phyloP scores from a whole-genome alignment of 768 basidiomycete species.

The Mycena polygramma region DNA sequence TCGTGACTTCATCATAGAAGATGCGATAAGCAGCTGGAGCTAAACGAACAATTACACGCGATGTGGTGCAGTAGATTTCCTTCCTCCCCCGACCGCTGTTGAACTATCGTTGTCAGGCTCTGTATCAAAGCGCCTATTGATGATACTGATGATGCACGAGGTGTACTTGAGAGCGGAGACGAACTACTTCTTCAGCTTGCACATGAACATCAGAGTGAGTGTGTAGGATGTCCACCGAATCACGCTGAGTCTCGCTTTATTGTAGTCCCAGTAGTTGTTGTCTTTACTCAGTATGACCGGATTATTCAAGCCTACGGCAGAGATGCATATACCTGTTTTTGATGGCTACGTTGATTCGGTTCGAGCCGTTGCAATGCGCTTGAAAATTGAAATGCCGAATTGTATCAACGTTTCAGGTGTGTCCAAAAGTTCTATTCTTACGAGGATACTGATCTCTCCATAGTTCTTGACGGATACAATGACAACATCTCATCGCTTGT shows the following conservation, averaged over 20 bases:
- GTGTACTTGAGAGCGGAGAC: constrained; percentile 1
- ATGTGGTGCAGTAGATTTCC: constrained; percentile 40
- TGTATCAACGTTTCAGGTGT: not conserved
- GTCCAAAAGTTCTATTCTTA: not conserved
- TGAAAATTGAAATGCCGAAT: not conserved
- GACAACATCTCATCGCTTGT: not conserved
- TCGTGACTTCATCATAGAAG: constrained; percentile 42
- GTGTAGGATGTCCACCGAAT: not conserved
- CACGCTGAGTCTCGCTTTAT: not conserved
- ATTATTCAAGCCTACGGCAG: not conserved
- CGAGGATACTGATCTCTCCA: not conserved
- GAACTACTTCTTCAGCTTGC: constrained; percentile 6
- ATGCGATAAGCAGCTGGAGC: constrained; percentile 23
- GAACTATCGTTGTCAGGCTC: constrained; percentile 8
- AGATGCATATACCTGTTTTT: not conserved
- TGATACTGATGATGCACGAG: not conserved
- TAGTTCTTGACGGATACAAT: not conserved
- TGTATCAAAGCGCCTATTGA: constrained; percentile 9
- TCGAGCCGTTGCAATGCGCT: not conserved
- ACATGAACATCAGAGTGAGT: not conserved
- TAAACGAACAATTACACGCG: constrained; percentile 48
- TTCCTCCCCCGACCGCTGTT: not conserved
- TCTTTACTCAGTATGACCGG: constrained; percentile 11
- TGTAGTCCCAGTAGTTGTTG: not conserved
- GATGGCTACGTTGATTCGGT: not conserved